phyloP scores from a whole-genome alignment of 2,329 filamentous ascomycete genomes.

The Didymella pinodella region DNA sequence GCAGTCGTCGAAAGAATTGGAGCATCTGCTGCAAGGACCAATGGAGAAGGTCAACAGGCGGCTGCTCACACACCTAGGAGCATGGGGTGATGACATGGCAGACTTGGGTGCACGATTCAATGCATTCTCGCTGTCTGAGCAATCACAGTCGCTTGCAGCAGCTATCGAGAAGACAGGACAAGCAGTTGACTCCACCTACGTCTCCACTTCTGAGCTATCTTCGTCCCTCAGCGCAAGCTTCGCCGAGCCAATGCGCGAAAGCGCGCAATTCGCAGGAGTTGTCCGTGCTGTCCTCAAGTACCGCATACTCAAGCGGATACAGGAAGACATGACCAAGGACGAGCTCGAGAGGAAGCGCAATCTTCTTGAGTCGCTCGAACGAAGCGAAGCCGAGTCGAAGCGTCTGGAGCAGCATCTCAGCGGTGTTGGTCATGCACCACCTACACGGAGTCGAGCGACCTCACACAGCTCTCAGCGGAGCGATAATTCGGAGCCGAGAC shows the following conservation, averaged over 20 bases:
- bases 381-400: constrained; percentile 89
- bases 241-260: constrained; percentile 97
- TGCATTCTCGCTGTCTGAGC: constrained; percentile 93
- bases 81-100: constrained; percentile 84
- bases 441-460: constrained; percentile 72
- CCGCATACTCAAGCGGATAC: constrained; percentile 89
- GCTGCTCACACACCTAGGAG: constrained; percentile 83
- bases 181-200: constrained; percentile 93
- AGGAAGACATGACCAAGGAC: constrained; percentile 96
- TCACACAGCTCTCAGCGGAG: constrained; percentile 61
- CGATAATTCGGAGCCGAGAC: constrained; percentile 43
- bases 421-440: constrained; percentile 68
- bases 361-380: constrained; percentile 86
- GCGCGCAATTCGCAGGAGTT: constrained; percentile 94
- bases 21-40: constrained; percentile 84
- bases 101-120: constrained; percentile 97
- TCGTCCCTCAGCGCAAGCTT: constrained; percentile 89
- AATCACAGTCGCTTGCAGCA: constrained; percentile 83
- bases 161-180: constrained; percentile 95
- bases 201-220: constrained; percentile 91
- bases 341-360: constrained; percentile 87
- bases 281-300: constrained; percentile 89
- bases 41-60: constrained; percentile 97
- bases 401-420: constrained; percentile 93
- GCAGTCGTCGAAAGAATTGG: constrained; percentile 87